Conservation (phyloP, 108 stramenopile genomes). For the Skeletonema tropicum region DNA sequence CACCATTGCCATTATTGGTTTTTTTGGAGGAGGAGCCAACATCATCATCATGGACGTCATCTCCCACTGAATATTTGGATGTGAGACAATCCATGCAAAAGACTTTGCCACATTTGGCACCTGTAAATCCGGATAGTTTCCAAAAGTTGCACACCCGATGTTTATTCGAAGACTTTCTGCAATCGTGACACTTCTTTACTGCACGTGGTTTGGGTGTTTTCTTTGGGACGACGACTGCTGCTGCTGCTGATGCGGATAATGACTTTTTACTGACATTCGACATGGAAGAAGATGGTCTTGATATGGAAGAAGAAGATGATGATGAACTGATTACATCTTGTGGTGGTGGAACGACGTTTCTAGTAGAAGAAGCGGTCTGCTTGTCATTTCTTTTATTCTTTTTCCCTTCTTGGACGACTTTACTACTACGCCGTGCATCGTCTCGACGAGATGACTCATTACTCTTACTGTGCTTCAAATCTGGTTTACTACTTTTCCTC, state of each 20-base stretch:
- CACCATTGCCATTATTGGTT: too few relatives aligned
- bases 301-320: too few relatives aligned
- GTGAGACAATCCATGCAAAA: slow-evolving; percentile 33
- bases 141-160: slow-evolving; percentile 36
- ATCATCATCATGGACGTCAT: slow-evolving; percentile 21
- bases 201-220: slow-evolving; percentile 1
- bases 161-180: slow-evolving; percentile 21
- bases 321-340: background rate
- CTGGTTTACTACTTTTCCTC: background rate
- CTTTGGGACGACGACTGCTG: slow-evolving; percentile 2
- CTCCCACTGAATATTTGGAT: slow-evolving; percentile 27
- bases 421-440: background rate
- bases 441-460: background rate
- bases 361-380: background rate
- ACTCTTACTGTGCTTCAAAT: background rate
- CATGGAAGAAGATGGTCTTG: background rate
- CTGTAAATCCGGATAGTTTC: slow-evolving; percentile 17
- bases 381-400: background rate
- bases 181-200: slow-evolving; percentile 38
- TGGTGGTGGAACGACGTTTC: background rate
- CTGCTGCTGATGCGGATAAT: background rate
- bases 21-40: too few relatives aligned
- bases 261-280: slow-evolving; percentile 1
- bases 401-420: background rate
- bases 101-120: slow-evolving; percentile 31